These are phyloP conservation scores for Leishmania braziliensis DNA, from an alignment of 208 protist species.

Conservation along the genomic window DNA sequence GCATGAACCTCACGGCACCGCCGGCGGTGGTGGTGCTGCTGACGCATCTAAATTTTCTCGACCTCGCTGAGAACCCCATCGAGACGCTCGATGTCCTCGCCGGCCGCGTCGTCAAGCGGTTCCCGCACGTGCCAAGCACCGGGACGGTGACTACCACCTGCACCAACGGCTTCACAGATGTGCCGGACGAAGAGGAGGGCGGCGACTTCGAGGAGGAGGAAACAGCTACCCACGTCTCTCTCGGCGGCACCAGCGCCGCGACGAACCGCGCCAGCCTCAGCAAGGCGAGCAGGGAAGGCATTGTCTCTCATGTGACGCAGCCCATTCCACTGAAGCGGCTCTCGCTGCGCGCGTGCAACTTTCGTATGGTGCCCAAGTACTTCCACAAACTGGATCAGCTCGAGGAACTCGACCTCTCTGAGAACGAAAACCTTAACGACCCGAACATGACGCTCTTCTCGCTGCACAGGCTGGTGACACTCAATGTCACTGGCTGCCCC, in stretches of 20 bases:
- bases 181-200: conserved; percentile 16
- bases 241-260: conserved; percentile 21
- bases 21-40: conserved; percentile 72
- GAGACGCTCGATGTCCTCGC: conserved; percentile 86
- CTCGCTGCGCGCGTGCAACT: conserved; percentile 67
- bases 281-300: conserved; percentile 70
- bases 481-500: conserved; percentile 86
- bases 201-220: conserved; percentile 40
- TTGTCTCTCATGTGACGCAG: conserved; percentile 59
- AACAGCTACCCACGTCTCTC: conserved; percentile 32
- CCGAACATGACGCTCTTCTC: conserved; percentile 90
- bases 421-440: conserved; percentile 82
- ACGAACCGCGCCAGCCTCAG: conserved; percentile 67
- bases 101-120: conserved; percentile 64
- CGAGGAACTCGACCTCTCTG: conserved; percentile 83
- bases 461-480: conserved; percentile 64
- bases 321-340: conserved; percentile 73
- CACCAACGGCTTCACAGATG: conserved; percentile 21
- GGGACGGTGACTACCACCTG: conserved; percentile 16
- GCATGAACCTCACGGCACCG: conserved; percentile 64
- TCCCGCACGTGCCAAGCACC: conserved; percentile 37
- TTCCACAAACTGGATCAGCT: conserved; percentile 84
- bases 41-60: conserved; percentile 55
- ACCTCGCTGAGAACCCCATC: conserved; percentile 81
- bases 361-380: conserved; percentile 85